Base-by-base conservation (phyloP, 2,329 filamentous ascomycete species). In the Colletotrichum tropicale region DNA sequence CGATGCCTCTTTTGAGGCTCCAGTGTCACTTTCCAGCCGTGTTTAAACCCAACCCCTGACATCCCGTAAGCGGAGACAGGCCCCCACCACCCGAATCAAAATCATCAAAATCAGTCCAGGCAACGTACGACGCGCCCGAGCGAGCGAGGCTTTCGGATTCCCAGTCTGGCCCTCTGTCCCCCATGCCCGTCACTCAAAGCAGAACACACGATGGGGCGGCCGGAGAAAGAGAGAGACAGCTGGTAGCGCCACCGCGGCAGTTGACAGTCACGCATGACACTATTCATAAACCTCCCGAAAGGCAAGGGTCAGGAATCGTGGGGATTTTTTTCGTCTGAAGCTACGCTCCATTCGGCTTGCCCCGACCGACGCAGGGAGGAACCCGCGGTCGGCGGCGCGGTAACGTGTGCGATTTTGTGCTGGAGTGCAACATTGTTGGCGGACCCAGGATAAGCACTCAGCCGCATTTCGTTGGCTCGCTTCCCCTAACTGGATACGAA, bases 101-200 rank as follows among this genome's bases (percentile, higher is more conserved):
- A 21, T 52, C n/a, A 62, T 69, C 66, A 71, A 64, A 64, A 70
- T 64, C 38, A 70, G 38, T 64, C 66, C 71, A 73, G 66, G 66
- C 21, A 70, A 70, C 56, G 32, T 65, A 73, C 38, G 66, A 64
- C 16, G 30, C 13, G 38, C 3, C 43, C 10, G 21, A 34, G 16
- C 18, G 8, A 32, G 38, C 66, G 66, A 70, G 30, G 43, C 48
- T 36, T 4, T 70, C 58, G 55, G 30, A 38, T 28, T 38, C 18
- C 65, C 48, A 34, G 65, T 9, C 48, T 67, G 18, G 48, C 16
- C 24, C 8, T 36, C 24, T 24, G 28, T n/a, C 48, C 30, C 9
- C 30, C 18, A 52, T 26, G 52, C 32, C 16, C 8, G 18, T n/a
- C 43, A 70, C 48, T 65, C n/a, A 60, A 70, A 68, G 26, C 30